phyloP scores from a whole-genome alignment of 1,284 basidiomycete species.

The Trametes pubescens region DNA sequence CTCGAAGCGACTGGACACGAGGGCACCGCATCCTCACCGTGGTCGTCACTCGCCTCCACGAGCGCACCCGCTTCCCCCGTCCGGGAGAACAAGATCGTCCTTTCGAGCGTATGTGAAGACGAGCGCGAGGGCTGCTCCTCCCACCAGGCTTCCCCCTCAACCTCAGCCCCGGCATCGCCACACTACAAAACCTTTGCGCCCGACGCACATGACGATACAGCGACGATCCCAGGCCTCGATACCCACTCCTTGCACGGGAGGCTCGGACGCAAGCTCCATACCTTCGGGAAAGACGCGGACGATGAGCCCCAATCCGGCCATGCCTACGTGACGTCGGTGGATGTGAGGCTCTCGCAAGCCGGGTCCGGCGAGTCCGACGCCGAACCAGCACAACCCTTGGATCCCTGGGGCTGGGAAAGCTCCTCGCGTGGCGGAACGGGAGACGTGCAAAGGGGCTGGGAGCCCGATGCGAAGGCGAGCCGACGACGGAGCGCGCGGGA shows the following conservation, averaged over 20 bases:
- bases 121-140: not conserved
- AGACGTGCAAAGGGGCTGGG: not conserved
- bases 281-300: not conserved
- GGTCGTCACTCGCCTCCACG: not conserved
- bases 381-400: not conserved
- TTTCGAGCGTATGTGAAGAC: slow-evolving; percentile 3
- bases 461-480: not conserved
- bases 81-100: not conserved
- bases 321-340: not conserved
- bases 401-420: slow-evolving; percentile 7
- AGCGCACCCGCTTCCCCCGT: not conserved
- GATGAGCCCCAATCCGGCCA: not conserved
- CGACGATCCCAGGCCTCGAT: not conserved
- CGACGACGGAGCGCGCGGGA: not conserved
- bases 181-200: not conserved
- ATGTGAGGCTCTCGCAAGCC: not conserved
- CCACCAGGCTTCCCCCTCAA: not conserved
- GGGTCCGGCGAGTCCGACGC: not conserved
- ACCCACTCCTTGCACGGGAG: too few species aligned
- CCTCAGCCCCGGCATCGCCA: not conserved
- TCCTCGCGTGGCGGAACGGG: not conserved
- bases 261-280: not conserved
- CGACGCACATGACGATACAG: not conserved
- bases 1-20: slow-evolving; percentile 42
- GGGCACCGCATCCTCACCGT: slow-evolving; percentile 5